Evolutionary conservation across 768 basidiomycete genomes (phyloP).

Genomic region (Leccinum subtestaceum): DNA sequence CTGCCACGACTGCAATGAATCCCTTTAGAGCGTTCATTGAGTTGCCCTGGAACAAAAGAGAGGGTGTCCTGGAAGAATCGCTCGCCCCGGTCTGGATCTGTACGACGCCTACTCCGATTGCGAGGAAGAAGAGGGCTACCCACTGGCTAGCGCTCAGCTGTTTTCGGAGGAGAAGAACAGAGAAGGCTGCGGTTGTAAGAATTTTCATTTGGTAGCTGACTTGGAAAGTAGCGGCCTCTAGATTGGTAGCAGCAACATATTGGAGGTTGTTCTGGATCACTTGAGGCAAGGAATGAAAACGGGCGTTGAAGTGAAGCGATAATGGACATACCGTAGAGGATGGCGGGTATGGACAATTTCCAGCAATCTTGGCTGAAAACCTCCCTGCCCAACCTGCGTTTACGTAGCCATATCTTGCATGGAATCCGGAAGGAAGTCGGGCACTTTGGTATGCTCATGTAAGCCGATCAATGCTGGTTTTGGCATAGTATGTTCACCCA

Average conservation of each 20-base stretch:
- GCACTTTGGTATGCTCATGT: conserved; percentile 59
- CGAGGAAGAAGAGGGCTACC: conserved; percentile 80
- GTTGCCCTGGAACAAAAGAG: conserved; percentile 38
- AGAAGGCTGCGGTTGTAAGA: conserved; percentile 88
- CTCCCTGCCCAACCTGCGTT: conserved; percentile 59
- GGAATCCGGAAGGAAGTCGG: conserved; percentile 49
- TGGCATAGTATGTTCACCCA: not conserved
- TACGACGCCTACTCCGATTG: conserved; percentile 85
- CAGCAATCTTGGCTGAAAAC: conserved; percentile 91
- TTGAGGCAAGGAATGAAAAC: conserved; percentile 23
- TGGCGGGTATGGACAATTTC: conserved; percentile 96
- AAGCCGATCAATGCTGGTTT: conserved; percentile 13
- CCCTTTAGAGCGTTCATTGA: conserved; percentile 82
- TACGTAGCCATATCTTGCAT: conserved; percentile 40
- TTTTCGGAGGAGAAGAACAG: conserved; percentile 76
- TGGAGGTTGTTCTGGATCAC: conserved; percentile 95
- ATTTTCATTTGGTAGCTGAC: conserved; percentile 98
- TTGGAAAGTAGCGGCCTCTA: conserved; percentile 95
- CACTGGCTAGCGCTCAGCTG: conserved; percentile 74
- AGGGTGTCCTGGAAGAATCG: conserved; percentile 25
- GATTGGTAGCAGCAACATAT: conserved; percentile 90
- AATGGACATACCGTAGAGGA: conserved; percentile 68
- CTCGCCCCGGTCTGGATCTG: conserved; percentile 63
- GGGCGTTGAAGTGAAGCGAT: not conserved
- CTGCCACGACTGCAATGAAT: conserved; percentile 84